Base-by-base conservation (phyloP, 2,329 filamentous ascomycete species). In the Fusarium sp. region DNA sequence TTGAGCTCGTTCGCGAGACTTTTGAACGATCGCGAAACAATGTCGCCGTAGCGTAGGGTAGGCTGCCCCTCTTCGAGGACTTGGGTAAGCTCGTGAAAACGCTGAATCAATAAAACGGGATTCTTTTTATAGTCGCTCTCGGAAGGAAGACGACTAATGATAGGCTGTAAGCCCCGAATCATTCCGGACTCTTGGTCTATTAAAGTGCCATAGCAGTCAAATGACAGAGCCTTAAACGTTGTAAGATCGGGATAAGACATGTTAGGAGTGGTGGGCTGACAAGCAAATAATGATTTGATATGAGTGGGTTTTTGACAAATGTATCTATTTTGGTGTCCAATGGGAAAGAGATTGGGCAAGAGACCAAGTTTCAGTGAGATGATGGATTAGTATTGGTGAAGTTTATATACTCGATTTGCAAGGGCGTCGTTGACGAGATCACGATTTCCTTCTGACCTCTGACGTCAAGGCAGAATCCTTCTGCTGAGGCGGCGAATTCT, bases 131-230 rank as follows among this genome's bases (percentile, higher is more conserved):
- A 71, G 0, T 50, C 9, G 24, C 42, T 69, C 6, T 63, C 38
- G 1, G 30, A 18, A 36, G 50, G 42, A 13, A 69, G 57, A 5
- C 50, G 66, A 38, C 26, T 41, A 3, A 63, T 22, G 3, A 69
- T 63, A 0, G 66, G 66, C 10, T 69, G 57, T 7, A 69, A 13
- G 12, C 50, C 44, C 12, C 35, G 57, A 6, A 69, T 38, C 66
- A 69, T 69, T 1, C 66, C 66, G 1, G 66, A 39, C 8, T 69
- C 66, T 39, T 69, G 66, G 6, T 69, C 50, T 24, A 69, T 69
- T 22, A 69, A 45, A 1, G 66, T 69, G 8, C 66, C 66, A 15
- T 69, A 69, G 24, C 45, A 42, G 7, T 69, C 66, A 26, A 69
- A 69, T 1, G 66, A 69, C 24, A 69, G 12, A 3, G 66, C 56